Conservation (phyloP, 2,329 filamentous ascomycete genomes). For the Sclerotiophoma versabilis region DNA sequence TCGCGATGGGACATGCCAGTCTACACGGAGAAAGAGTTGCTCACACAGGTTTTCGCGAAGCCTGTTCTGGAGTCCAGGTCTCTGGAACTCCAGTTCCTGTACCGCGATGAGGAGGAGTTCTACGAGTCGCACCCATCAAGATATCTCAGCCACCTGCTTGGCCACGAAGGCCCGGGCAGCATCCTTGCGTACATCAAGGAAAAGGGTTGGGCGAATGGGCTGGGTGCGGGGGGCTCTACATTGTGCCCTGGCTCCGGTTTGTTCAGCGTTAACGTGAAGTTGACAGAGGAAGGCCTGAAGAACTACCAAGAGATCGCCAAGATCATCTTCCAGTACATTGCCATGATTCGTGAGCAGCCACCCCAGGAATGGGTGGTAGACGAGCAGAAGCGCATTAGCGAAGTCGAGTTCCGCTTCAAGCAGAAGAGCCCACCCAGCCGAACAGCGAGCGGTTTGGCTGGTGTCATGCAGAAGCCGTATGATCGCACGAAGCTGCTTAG, state of each 20-base stretch:
- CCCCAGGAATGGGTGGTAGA: constrained; percentile 94
- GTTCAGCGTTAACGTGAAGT: constrained; percentile 78
- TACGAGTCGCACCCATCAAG: constrained; percentile 82
- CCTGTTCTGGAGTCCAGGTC: constrained; percentile 88
- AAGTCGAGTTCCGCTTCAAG: constrained; percentile 94
- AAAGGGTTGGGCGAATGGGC: constrained; percentile 86
- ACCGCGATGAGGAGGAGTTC: constrained; percentile 80
- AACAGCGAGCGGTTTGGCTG: constrained; percentile 84
- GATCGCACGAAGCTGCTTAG: constrained; percentile 89
- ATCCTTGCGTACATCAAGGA: constrained; percentile 89
- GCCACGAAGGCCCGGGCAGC: constrained; percentile 91
- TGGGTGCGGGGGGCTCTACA: constrained; percentile 77
- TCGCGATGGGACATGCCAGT: constrained; percentile 72
- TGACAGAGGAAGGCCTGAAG: constrained; percentile 85
- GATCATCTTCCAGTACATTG: constrained; percentile 88
- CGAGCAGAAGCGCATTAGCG: constrained; percentile 87
- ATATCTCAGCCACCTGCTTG: constrained; percentile 88
- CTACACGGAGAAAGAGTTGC: constrained; percentile 66
- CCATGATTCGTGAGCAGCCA: constrained; percentile 78
- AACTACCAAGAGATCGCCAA: constrained; percentile 84
- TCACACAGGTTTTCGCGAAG: constrained; percentile 82
- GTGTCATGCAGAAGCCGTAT: constrained; percentile 89
- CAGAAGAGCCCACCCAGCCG: constrained; percentile 90
- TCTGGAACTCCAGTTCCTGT: constrained; percentile 82
- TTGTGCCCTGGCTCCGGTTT: constrained; percentile 82